A percentile compares a stretch with the other conserved stretches of the same genome.
Conservation (phyloP, 2,329 filamentous ascomycete genomes). For the Colletotrichum cereale region DNA sequence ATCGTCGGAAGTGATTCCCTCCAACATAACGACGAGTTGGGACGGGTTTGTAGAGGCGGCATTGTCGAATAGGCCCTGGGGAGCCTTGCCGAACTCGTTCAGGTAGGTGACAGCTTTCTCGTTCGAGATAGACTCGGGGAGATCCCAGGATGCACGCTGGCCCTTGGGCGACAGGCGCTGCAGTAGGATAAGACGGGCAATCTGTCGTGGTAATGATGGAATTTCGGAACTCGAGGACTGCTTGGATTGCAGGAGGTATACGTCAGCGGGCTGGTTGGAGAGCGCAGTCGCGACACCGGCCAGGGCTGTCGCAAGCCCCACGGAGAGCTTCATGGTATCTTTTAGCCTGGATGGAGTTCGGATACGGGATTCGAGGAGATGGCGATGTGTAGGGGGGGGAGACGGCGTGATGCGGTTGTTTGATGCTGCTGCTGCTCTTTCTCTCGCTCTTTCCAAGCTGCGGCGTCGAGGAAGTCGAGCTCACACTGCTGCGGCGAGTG, state of each 20-base stretch:
- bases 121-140: slow-evolving; percentile 55
- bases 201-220: slow-evolving; percentile 62
- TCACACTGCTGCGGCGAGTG: background rate
- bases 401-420: slow-evolving; percentile 33
- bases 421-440: slow-evolving; percentile 24
- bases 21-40: slow-evolving; percentile 71
- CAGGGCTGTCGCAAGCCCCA: slow-evolving; percentile 55
- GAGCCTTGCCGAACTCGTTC: slow-evolving; percentile 69
- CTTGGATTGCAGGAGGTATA: slow-evolving; percentile 63
- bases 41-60: slow-evolving; percentile 51
- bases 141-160: slow-evolving; percentile 62
- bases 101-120: slow-evolving; percentile 68
- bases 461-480: slow-evolving; percentile 31
- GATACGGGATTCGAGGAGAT: slow-evolving; percentile 12
- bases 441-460: slow-evolving; percentile 37
- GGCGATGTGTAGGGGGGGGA: slow-evolving; percentile 1
- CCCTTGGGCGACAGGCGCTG: slow-evolving; percentile 65
- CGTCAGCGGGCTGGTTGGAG: slow-evolving; percentile 59
- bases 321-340: slow-evolving; percentile 58
- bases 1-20: slow-evolving; percentile 65
- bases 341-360: slow-evolving; percentile 11
- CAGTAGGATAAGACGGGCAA: slow-evolving; percentile 70
- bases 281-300: slow-evolving; percentile 54
- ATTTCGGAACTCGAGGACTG: slow-evolving; percentile 48
- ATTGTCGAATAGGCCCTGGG: slow-evolving; percentile 64